Evolutionary conservation across 176 grass and related monocot species (phyloP).

Genomic region (Saccharum officinarum): DNA sequence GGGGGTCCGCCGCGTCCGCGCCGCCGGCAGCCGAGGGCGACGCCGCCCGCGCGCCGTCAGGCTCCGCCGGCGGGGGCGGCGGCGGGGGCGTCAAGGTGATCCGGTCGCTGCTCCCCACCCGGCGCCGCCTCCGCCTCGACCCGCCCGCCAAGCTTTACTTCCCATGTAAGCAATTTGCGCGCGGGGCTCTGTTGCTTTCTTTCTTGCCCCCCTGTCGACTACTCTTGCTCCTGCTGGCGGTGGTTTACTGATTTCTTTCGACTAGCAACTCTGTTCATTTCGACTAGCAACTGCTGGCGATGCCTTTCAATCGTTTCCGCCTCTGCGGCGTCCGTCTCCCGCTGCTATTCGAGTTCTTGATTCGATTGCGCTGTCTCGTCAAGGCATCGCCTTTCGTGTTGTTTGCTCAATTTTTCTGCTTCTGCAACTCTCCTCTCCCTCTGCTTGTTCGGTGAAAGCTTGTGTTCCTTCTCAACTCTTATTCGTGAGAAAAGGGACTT

Average conservation of each 20-base stretch:
- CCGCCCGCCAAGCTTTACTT: conserved; percentile 90
- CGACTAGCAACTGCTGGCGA: neutral
- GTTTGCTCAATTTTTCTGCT: neutral
- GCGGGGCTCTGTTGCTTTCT: no score
- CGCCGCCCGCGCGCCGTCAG: conserved; percentile 14
- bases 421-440: neutral
- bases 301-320: neutral
- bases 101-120: conserved; percentile 74
- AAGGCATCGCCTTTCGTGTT: neutral
- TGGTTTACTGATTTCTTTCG: neutral
- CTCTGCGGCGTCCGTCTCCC: neutral
- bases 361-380: conserved; percentile 14
- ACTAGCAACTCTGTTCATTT: neutral
- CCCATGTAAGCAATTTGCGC: conserved; percentile 52
- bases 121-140: conserved; percentile 89
- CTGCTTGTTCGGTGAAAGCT: conserved; percentile 10
- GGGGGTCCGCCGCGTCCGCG: conserved; percentile 40
- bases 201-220: neutral
- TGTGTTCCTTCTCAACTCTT: neutral
- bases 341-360: neutral
- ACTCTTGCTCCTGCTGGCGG: neutral
- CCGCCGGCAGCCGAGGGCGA: conserved; percentile 16
- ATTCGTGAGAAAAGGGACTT: neutral
- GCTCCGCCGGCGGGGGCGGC: neutral
- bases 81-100: conserved; percentile 42